These are phyloP conservation scores for Yarrowia sp. DNA, from an alignment of 805 yeast genomes.

Conservation along the genomic window DNA sequence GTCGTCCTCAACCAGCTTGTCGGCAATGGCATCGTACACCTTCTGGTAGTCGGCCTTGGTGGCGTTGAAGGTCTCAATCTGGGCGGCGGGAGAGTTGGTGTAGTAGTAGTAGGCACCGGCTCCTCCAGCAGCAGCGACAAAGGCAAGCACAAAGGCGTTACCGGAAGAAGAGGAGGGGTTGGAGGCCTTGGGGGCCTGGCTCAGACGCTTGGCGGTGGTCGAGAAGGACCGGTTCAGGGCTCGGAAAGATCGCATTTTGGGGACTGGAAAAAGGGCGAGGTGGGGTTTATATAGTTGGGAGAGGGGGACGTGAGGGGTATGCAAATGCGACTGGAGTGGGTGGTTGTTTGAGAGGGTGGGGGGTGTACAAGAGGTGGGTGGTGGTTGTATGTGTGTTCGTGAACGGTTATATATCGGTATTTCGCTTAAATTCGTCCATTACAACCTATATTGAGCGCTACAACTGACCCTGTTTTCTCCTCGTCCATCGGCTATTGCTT, in stretches of 20 bases:
- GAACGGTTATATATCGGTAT: too few species aligned
- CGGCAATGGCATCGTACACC: constrained; percentile 75
- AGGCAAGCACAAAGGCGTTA: constrained; percentile 27
- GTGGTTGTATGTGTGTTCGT: too few species aligned
- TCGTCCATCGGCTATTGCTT: too few species aligned
- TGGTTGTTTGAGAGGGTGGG: too few species aligned
- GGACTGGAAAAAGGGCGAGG: not conserved
- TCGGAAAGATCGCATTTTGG: constrained; percentile 24
- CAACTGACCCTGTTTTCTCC: too few species aligned
- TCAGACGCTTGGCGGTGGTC: constrained; percentile 21
- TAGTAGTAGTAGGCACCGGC: constrained; percentile 39
- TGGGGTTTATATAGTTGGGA: constrained; percentile 2
- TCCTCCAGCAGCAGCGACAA: constrained; percentile 32
- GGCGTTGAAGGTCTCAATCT: constrained; percentile 35
- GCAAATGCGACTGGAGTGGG: too few species aligned
- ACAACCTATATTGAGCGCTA: too few species aligned
- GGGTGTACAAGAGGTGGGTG: too few species aligned
- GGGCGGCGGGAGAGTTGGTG: constrained; percentile 36
- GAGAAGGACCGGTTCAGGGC: constrained; percentile 2
- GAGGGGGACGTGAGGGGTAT: not conserved
- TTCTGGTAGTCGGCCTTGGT: constrained; percentile 61
- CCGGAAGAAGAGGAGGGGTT: constrained; percentile 22
- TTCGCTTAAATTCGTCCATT: too few species aligned
- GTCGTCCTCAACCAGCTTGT: constrained; percentile 46
- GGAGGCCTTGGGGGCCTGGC: constrained; percentile 22